Conservation (phyloP, 2,329 filamentous ascomycete species). For the Myriosclerotinia curreyana region DNA sequence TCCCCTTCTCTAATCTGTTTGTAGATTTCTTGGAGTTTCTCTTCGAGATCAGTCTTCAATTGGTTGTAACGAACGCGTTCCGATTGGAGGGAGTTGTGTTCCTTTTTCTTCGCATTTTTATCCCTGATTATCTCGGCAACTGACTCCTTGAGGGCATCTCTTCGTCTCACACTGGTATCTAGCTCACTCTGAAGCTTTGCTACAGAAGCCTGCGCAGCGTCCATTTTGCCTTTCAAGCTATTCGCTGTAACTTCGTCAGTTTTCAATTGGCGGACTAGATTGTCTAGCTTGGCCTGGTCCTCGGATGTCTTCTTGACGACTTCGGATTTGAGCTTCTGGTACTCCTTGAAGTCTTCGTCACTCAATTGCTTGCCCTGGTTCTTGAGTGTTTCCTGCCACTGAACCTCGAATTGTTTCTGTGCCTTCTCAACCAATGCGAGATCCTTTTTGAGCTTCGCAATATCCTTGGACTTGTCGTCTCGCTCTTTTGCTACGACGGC, state of each 20-base stretch:
- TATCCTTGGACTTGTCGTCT: slow-evolving; percentile 64
- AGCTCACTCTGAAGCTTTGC: slow-evolving; percentile 73
- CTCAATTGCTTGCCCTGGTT: slow-evolving; percentile 84
- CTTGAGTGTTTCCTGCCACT: slow-evolving; percentile 81
- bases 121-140: slow-evolving; percentile 69
- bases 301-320: slow-evolving; percentile 78
- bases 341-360: slow-evolving; percentile 83
- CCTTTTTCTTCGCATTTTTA: slow-evolving; percentile 86
- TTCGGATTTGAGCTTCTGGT: slow-evolving; percentile 78
- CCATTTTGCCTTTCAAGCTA: slow-evolving; percentile 83
- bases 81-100: slow-evolving; percentile 80
- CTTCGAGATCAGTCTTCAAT: slow-evolving; percentile 82
- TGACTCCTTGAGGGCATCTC: slow-evolving; percentile 56
- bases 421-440: slow-evolving; percentile 84
- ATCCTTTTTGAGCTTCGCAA: slow-evolving; percentile 75
- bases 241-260: slow-evolving; percentile 89
- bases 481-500: slow-evolving; percentile 72
- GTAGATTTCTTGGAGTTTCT: slow-evolving; percentile 80
- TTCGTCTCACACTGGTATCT: slow-evolving; percentile 65
- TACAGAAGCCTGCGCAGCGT: slow-evolving; percentile 69
- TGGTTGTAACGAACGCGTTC: slow-evolving; percentile 79
- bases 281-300: slow-evolving; percentile 80
- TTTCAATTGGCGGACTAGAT: slow-evolving; percentile 82
- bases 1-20: slow-evolving; percentile 81
- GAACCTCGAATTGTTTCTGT: slow-evolving; percentile 80